Conservation (phyloP, 345 rosid species). For the Viola odorata region DNA sequence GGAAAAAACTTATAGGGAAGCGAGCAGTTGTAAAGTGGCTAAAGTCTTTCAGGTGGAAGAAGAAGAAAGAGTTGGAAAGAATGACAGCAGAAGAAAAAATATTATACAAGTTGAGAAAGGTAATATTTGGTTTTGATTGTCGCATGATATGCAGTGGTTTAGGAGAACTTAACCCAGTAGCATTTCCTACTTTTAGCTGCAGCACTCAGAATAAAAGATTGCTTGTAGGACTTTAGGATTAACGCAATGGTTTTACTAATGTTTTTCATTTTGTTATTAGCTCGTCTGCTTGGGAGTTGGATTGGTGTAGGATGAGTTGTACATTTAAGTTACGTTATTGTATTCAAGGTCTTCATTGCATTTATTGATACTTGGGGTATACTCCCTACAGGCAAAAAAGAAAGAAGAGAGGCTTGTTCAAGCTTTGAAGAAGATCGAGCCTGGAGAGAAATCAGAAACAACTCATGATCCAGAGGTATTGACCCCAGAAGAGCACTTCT, state of each 20-base stretch:
- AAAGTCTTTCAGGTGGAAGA: conserved; percentile 86
- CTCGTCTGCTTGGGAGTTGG: no score
- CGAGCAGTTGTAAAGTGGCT: conserved; percentile 90
- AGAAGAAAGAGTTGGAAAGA: conserved; percentile 80
- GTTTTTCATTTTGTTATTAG: no score
- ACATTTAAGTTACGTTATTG: no score
- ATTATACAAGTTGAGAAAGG: conserved; percentile 73
- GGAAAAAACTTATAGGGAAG: conserved; percentile 78
- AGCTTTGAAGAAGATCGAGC: conserved; percentile 75
- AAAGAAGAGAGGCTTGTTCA: conserved; percentile 73
- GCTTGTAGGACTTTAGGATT: no score
- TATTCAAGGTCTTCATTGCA: no score
- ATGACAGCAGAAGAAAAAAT: conserved; percentile 86
- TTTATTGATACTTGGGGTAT: conserved; percentile 4
- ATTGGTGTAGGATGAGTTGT: no score
- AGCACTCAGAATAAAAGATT: no score
- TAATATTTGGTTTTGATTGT: no score
- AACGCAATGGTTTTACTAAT: no score
- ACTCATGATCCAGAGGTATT: conserved; percentile 90
- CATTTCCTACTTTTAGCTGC: no score
- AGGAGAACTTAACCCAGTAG: no score
- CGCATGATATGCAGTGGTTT: no score
- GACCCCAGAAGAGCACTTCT: conserved; percentile 92
- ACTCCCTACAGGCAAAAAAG: conserved; percentile 54
- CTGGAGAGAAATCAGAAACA: conserved; percentile 54